Base-by-base conservation (phyloP, 176 grass and related monocot species). In the Secale cereale region DNA sequence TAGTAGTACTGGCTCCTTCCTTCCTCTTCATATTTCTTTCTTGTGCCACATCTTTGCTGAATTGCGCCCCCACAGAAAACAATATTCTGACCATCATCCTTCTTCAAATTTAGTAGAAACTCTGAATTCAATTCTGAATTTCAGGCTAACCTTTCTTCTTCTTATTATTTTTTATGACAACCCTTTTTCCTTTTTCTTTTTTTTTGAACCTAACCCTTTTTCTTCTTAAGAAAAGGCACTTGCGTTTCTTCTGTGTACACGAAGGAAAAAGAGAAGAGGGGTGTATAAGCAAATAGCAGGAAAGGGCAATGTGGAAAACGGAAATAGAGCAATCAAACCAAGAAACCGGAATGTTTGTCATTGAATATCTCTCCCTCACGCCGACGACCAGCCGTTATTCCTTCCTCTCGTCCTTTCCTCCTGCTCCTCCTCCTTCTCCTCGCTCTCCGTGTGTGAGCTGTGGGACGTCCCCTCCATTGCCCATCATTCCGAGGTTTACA, bases 381-480 rank as follows among this genome's bases (percentile, higher is more conserved):
- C 46, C 76, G 32, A 73, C 76, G 57, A 67, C 48, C 83, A 25
- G 61, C 87, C 78, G 83, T 86, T 69, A 82, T 86, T 89, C 83
- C 46, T 62, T 77, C 3, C 8, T 15, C 26, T 76, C 81, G 86
- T 85, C 82, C 43, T 83, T 56, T 70, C 4, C 79, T 30, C 43
- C 30, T n/a, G n/a, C n/a, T 52, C 17, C 78, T 20, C 36, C 70
- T 11, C 25, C 14, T 22, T 27, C 17, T 8, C 70, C 70, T 73
- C 37, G 4, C n/a, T 11, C 36, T 40, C 69, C 35, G 67, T 19
- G 22, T 48, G 69, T 23, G 32, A 22, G 20, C 4, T 64, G 77
- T 63, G 57, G 4, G 59, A 20, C 78, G 61, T 67, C 78, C 16
- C 8, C 35, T 29, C 37, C 70, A 63, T 76, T 79, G 66, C n/a